These are phyloP conservation scores for Eudorina sp. DNA, from an alignment of 139 green algal genomes.

Conservation along the genomic window DNA sequence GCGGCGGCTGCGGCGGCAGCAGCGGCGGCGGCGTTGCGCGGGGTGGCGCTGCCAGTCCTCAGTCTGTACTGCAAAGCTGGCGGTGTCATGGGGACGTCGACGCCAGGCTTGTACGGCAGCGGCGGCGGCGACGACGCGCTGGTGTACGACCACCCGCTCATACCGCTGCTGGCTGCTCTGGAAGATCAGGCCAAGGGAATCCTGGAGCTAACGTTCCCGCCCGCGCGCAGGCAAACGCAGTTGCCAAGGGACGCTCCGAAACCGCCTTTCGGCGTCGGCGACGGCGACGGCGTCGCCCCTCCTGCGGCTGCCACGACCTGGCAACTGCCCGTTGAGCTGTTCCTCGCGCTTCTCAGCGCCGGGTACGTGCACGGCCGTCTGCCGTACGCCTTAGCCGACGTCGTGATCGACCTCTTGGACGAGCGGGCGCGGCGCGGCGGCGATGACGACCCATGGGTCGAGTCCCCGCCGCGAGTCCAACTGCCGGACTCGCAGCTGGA, in stretches of 20 bases:
- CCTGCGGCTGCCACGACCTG: background rate
- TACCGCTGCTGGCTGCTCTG: background rate
- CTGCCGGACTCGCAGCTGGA: background rate
- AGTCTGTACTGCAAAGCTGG: background rate
- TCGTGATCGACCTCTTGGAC: constrained; percentile 20
- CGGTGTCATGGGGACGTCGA: background rate
- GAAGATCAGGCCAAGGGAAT: background rate
- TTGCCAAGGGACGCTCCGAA: background rate
- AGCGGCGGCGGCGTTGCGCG: background rate
- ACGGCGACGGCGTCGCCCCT: background rate
- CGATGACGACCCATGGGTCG: background rate
- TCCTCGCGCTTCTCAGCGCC: background rate
- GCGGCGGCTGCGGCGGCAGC: too few species aligned
- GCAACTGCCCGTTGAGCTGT: background rate
- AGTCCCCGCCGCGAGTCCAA: too few species aligned
- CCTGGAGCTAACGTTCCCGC: constrained; percentile 1
- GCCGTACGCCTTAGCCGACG: constrained; percentile 18
- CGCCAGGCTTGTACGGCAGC: too few species aligned
- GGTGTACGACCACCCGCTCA: background rate
- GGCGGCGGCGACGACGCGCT: background rate
- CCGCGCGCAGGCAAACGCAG: background rate
- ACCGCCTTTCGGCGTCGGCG: background rate
- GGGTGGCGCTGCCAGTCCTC: background rate
- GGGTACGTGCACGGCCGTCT: background rate
- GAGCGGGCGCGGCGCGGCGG: background rate